Evolutionary conservation across 306 rosid genomes (phyloP), one percentile per base, ranked within the genome.

Genomic region (Malus fusca): DNA sequence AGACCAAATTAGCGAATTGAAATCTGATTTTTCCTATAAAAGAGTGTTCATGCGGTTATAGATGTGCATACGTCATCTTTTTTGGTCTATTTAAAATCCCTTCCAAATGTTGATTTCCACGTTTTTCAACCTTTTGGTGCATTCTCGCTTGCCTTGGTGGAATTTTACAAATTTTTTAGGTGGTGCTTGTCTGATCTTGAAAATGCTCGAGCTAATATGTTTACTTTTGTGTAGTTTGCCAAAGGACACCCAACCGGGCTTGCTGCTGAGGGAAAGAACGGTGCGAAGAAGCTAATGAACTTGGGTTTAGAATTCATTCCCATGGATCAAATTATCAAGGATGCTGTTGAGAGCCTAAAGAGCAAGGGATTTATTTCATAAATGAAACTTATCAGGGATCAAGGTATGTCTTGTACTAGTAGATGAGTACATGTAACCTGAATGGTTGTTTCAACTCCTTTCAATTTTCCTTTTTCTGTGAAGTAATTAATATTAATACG

Each of bases 271-370:
- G 73, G 75, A 63, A 88, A 84, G 72, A 85, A 85, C 67, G 96
- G 87, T 43, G 67, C 85, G 5, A 81, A 82, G 82, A 90, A 90
- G 81, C 86, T 94, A 68, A 84, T 88, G 76, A 91, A 85, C 76
- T 63, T 94, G 89, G 96, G 97, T 44, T 52, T 94, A 81, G 77
- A 88, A 22, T 92, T 94, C 88, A 88, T 82, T 73, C 91, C 95
- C 28, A 83, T 94, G 92, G 98, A 92, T 80, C 82, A 90, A 65
- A 94, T 94, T 46, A 89, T 94, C 75, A 90, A 82, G 96, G 97
- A 94, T 44, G 85, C 91, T 14, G 95, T 94, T 19, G 98, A 90
- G 90, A 71, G 89, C 74, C 80, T 94, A 63, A 90, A 88, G 91
- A 88, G 59, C 82, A 94, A 82, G 80, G 97, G 95, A 35, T 80